These are phyloP conservation scores for Hypoxylon lenormandii DNA, from an alignment of 495 filamentous ascomycete genomes.

Conservation along the genomic window DNA sequence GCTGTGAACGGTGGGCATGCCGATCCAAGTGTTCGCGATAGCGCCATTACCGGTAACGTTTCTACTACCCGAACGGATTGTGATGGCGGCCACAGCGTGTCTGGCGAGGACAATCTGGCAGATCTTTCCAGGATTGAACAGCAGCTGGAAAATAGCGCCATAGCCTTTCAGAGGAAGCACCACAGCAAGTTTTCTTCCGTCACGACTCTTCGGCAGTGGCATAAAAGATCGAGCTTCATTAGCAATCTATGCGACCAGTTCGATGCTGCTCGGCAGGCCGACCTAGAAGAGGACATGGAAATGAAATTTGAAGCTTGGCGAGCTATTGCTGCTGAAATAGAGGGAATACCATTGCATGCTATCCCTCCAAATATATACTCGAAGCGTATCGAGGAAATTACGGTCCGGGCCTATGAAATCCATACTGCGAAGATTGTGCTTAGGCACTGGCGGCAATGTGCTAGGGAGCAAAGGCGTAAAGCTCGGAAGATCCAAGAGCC, in stretches of 20 bases:
- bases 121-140: slow-evolving; percentile 34
- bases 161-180: slow-evolving; percentile 41
- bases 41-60: not conserved
- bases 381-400: slow-evolving; percentile 48
- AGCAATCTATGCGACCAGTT: slow-evolving; percentile 45
- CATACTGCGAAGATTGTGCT: slow-evolving; percentile 32
- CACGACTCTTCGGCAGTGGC: slow-evolving; percentile 46
- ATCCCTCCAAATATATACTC: slow-evolving; percentile 46
- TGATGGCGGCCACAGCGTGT: slow-evolving; percentile 7
- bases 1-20: slow-evolving; percentile 10
- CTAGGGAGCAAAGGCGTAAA: slow-evolving; percentile 31
- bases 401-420: slow-evolving; percentile 44
- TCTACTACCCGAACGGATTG: not conserved
- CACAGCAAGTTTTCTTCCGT: slow-evolving; percentile 45
- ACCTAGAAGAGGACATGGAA: slow-evolving; percentile 36
- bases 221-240: slow-evolving; percentile 39
- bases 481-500: slow-evolving; percentile 67
- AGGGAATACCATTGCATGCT: slow-evolving; percentile 25
- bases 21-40: slow-evolving; percentile 11
- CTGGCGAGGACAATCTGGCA: slow-evolving; percentile 25
- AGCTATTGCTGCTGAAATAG: slow-evolving; percentile 34
- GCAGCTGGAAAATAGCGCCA: slow-evolving; percentile 40
- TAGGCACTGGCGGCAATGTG: slow-evolving; percentile 42
- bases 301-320: slow-evolving; percentile 44
- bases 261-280: slow-evolving; percentile 43